Conservation (phyloP, 2,329 filamentous ascomycete species). For the Apiospora marii region DNA sequence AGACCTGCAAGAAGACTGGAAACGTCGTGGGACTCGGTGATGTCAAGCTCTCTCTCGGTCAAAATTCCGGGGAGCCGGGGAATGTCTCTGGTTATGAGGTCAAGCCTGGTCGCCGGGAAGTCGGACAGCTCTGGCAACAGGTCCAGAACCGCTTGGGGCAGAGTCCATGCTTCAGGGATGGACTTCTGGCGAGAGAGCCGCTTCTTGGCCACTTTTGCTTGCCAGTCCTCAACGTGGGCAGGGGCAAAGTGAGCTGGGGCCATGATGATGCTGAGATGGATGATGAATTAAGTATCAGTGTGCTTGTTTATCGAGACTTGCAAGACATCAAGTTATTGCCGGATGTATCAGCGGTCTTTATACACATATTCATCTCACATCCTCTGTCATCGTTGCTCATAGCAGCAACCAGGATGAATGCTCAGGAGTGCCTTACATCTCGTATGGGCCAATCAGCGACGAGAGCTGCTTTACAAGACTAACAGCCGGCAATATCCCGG, state of each 20-base stretch:
- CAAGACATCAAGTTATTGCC: not conserved
- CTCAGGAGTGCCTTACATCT: not conserved
- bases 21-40: not conserved
- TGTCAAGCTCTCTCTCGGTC: not conserved
- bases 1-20: not conserved
- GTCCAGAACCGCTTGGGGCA: not conserved
- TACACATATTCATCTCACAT: not conserved
- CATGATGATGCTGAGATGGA: not conserved
- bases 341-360: not conserved
- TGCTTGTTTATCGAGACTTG: not conserved
- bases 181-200: not conserved
- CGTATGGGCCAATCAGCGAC: not conserved
- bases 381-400: not conserved
- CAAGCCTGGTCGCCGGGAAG: not conserved
- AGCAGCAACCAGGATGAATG: too few relatives aligned
- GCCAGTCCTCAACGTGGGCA: not conserved
- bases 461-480: not conserved
- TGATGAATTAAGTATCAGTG: not conserved
- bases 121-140: not conserved
- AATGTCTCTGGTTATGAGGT: not conserved
- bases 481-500: slow-evolving; percentile 1
- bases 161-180: not conserved
- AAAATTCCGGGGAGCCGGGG: not conserved
- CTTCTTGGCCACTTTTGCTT: not conserved
- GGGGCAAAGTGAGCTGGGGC: not conserved